Evolutionary conservation across 2,329 filamentous ascomycete genomes (phyloP).

Genomic region (Acrocalymma vagum): DNA sequence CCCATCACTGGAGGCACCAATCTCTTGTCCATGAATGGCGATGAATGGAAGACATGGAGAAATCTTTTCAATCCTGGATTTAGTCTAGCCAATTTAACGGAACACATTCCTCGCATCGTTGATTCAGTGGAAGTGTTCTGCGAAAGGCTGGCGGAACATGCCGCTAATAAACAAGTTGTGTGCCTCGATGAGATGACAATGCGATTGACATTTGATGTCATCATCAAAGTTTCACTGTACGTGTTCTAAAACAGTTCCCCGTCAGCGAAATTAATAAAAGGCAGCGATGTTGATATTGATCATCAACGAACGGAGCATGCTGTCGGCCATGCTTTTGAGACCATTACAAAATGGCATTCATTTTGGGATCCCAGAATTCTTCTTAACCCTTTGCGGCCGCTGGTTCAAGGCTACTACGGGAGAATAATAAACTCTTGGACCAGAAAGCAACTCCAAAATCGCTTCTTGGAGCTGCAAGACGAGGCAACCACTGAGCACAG

Average conservation of each 20-base stretch:
- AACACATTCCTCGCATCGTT: conserved; percentile 26
- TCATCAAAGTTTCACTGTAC: conserved; percentile 14
- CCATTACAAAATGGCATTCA: conserved; percentile 17
- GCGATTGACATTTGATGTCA: conserved; percentile 19
- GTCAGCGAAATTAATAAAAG: no score
- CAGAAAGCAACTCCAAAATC: conserved; percentile 7
- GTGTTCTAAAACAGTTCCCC: no score
- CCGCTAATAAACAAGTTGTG: conserved; percentile 6
- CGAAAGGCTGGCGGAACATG: conserved; percentile 5
- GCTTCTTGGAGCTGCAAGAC: conserved; percentile 7
- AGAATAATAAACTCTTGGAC: conserved; percentile 6
- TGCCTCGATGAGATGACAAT: conserved; percentile 15
- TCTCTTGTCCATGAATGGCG: conserved; percentile 16
- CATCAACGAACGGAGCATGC: conserved; percentile 11
- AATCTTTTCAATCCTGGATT: conserved; percentile 17
- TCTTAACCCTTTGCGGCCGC: conserved; percentile 12
- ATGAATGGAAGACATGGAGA: conserved; percentile 34
- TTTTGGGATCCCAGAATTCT: conserved; percentile 16
- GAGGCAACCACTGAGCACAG: not conserved
- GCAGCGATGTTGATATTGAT: conserved; percentile 10
- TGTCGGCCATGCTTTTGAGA: conserved; percentile 3
- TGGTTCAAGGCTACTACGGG: conserved; percentile 12
- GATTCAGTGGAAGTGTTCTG: conserved; percentile 16
- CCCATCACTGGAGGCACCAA: conserved; percentile 14
- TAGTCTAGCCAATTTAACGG: conserved; percentile 55